phyloP scores from a whole-genome alignment of 257 asterid species.

The Capsicum baccatum region DNA sequence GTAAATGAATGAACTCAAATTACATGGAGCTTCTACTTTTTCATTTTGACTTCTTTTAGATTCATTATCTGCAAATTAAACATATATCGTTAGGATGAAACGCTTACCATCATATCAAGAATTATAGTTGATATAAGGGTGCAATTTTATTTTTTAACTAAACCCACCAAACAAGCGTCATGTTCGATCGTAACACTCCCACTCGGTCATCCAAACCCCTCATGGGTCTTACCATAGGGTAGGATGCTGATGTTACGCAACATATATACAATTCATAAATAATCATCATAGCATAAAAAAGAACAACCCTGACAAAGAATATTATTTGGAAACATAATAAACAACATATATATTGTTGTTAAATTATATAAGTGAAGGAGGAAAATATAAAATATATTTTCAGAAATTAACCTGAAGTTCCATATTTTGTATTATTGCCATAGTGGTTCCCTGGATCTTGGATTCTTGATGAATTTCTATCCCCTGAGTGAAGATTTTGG shows the following conservation, averaged over 20 bases:
- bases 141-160: neutral
- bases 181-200: neutral
- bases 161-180: neutral
- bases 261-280: neutral
- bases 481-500: constrained; percentile 25
- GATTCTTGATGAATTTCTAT: constrained; percentile 34
- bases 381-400: no score
- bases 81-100: neutral
- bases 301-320: neutral
- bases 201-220: no score
- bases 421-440: constrained; percentile 39
- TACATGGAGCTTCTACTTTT: constrained; percentile 19
- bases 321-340: neutral
- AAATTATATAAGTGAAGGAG: neutral
- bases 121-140: neutral
- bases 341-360: neutral
- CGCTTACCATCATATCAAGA: neutral
- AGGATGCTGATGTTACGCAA: no score
- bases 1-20: constrained; percentile 25
- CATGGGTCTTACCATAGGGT: neutral
- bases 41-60: neutral
- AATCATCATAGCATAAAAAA: neutral
- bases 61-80: constrained; percentile 21
- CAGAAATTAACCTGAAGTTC: constrained; percentile 40
- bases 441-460: constrained; percentile 34